phyloP scores from a whole-genome alignment of 345 rosid species.

The Linum usitatissimum region DNA sequence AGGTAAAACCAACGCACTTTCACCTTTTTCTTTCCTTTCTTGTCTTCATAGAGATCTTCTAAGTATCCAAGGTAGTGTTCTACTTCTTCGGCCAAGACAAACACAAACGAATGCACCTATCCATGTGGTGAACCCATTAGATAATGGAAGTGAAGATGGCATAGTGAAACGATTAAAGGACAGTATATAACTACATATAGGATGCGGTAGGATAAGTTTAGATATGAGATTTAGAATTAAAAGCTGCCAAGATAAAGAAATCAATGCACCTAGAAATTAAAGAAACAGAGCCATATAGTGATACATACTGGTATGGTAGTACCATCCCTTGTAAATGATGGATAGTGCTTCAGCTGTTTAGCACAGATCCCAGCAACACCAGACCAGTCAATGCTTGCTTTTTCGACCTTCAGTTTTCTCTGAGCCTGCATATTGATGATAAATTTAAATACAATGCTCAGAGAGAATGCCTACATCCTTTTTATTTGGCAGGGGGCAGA shows the following conservation, averaged over 20 bases:
- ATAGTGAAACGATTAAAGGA: slow-evolving; percentile 3
- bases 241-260: too few species aligned
- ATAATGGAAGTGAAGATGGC: slow-evolving; percentile 1
- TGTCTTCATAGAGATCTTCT: slow-evolving; percentile 47
- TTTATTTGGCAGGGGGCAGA: not conserved
- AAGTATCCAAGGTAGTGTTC: slow-evolving; percentile 27
- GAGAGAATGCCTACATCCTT: not conserved
- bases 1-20: slow-evolving; percentile 43
- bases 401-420: slow-evolving; percentile 26
- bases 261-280: not conserved
- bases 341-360: slow-evolving; percentile 42
- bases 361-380: slow-evolving; percentile 35
- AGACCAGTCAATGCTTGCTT: slow-evolving; percentile 31
- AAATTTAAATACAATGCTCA: slow-evolving; percentile 5
- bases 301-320: slow-evolving; percentile 29
- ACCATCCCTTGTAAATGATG: slow-evolving; percentile 25
- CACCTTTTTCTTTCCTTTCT: slow-evolving; percentile 38
- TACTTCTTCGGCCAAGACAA: slow-evolving; percentile 29
- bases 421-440: slow-evolving; percentile 18
- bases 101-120: slow-evolving; percentile 34
- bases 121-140: too few species aligned
- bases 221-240: too few species aligned
- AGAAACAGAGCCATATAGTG: not conserved
- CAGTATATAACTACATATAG: not conserved
- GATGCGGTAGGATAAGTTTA: too few species aligned